A percentile compares a stretch with the other conserved stretches of the same genome.
Evolutionary conservation across 2,329 filamentous ascomycete genomes (phyloP).

Genomic region (Colletotrichum tabaci): DNA sequence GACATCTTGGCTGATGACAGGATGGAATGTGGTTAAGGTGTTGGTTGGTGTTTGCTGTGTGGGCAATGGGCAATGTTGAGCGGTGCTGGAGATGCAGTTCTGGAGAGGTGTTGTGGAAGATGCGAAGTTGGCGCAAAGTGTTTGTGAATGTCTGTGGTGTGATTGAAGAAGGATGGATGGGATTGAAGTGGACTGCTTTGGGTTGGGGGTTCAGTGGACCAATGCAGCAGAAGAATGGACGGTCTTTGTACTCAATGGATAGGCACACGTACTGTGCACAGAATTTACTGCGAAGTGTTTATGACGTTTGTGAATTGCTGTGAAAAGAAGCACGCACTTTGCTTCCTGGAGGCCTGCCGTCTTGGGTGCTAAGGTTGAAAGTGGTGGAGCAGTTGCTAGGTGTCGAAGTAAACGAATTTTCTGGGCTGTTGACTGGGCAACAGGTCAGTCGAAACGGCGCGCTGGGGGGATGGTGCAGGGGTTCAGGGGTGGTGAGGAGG

Average conservation of each 20-base stretch:
- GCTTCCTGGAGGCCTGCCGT: neutral
- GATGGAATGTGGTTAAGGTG: neutral
- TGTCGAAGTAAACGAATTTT: conserved; percentile 43
- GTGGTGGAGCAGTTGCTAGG: conserved; percentile 40
- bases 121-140: conserved; percentile 10
- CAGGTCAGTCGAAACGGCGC: conserved; percentile 35
- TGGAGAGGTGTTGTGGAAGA: neutral
- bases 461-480: conserved; percentile 28
- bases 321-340: conserved; percentile 40
- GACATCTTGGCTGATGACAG: conserved; percentile 61
- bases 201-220: conserved; percentile 13
- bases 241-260: conserved; percentile 41
- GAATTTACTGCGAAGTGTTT: conserved; percentile 35
- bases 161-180: conserved; percentile 12
- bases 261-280: conserved; percentile 17
- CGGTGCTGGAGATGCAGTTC: neutral
- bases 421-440: conserved; percentile 41
- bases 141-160: conserved; percentile 7
- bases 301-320: conserved; percentile 41
- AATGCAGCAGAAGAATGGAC: conserved; percentile 30
- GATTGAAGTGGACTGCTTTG: conserved; percentile 24
- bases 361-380: conserved; percentile 13
- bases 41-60: neutral
- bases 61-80: conserved; percentile 13
- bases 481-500: conserved; percentile 37